Evolutionary conservation across 2,329 filamentous ascomycete genomes (phyloP), one percentile per base, ranked within the genome.

Genomic region (Orbilia oligospora): DNA sequence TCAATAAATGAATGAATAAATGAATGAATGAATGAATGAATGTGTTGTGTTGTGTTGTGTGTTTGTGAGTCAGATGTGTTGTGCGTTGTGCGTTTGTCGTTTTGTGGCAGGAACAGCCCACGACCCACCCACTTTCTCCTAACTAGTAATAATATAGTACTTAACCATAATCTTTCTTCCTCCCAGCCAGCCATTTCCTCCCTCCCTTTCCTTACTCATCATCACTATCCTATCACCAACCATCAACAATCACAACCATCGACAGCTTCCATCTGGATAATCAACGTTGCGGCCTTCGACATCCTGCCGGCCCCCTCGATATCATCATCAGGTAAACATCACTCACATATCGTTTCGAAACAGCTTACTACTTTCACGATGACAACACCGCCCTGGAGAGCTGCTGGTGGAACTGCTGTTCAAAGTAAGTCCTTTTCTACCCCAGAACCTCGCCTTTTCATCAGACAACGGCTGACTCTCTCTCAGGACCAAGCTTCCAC

Each of bases 361-460:
- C 33, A 81, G 77, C 80, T 33, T 79, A 41, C 16, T 0, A 38
- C 33, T 22, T 51, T 61, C 61, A 55, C 38, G n/a, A 75, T 73
- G 76, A 65, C 70, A n/a, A 75, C 76, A 48, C 70, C 80, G 44
- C 78, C 71, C 46, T 79, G 61, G 51, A 75, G 76, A 70, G 36
- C 65, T 20, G 70, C 68, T 18, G 76, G 71, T 58, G 69, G 67
- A 63, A 79, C 76, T 20, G 70, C 71, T 58, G 61, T 73, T 49
- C 76, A 79, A 48, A 27, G 73, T 76, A 76, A 24, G 72, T 64
- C 55, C 27, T 20, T 55, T 18, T 6, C 53, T 27, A 3, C 2
- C 14, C 20, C 44, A 18, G 27, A 41, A 58, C 36, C 27, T 36
- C 30, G 30, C n/a, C 27, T 22, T 48, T 8, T 30, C 27, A 20